Evolutionary conservation across 352 stramenopile genomes (phyloP), one percentile per base, ranked within the genome.

Genomic region (Elongisporangium senticosum): DNA sequence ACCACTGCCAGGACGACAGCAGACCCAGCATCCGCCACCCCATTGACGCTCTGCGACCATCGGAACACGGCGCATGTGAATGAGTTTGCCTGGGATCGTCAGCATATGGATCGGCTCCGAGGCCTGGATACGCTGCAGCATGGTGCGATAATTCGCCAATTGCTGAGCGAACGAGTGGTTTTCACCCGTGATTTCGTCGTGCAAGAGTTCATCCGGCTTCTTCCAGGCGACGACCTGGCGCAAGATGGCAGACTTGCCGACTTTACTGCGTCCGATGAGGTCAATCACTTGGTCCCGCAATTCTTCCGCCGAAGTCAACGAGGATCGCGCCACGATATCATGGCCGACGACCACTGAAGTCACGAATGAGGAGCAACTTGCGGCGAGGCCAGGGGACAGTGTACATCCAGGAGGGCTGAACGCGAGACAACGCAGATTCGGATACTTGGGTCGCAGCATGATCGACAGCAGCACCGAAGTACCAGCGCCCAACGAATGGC

Each of bases 271-370:
- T 3, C 84, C 71, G 51, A 95, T 95, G 20, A 95, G 64, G 48
- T 93, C 83, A 11, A 95, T 77, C 8, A 95, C 86, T 53, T 93
- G 71, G 55, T 95, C 86, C 2, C 86, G 79, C 6, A 95, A 69
- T 3, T 74, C 76, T 53, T 95, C 83, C 4, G 80, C 79, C 28
- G 82, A 89, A 40, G 78, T 85, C 22, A 95, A 67, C 24, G 83
- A 92, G 37, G 86, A 83, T 3, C 86, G 78, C 39, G 86, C 82
- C 55, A 95, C 83, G 58, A 95, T 95, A 54, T 95, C 86, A 54
- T 92, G 75, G 17, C 84, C 84, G 5, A 95, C 77, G 23, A 95
- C 86, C 17, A 95, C 77, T 0, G 84, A 93, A 17, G 76, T 74
- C 2, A 89, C 83, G 58, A 90, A 95, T 3, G 61, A 58, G n/a